These are phyloP conservation scores for Globisporangium acanthophoron DNA, from an alignment of 352 stramenopile genomes.

Conservation along the genomic window DNA sequence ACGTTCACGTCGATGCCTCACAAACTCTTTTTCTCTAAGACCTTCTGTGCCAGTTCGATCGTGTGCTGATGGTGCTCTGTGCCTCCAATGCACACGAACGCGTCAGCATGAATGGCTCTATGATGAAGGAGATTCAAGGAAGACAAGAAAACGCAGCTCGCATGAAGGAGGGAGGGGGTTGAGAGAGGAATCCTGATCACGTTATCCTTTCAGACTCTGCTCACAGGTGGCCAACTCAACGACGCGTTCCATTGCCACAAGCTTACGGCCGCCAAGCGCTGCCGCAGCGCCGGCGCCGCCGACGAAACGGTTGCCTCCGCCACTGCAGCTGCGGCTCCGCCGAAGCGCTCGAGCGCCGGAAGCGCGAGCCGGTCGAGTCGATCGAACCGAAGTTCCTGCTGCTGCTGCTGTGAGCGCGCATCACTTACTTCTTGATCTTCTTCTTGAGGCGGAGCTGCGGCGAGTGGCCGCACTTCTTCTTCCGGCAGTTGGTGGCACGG, in stretches of 20 bases:
- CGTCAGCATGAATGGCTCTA: no score
- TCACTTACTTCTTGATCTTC: slow-evolving; percentile 98
- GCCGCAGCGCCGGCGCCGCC: background rate
- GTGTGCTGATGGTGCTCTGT: no score
- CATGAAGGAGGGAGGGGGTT: background rate
- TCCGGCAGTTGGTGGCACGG: slow-evolving; percentile 99
- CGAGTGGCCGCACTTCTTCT: slow-evolving; percentile 99
- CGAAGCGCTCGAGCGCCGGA: background rate
- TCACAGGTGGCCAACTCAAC: slow-evolving; percentile 12
- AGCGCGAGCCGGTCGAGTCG: background rate
- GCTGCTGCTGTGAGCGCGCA: slow-evolving; percentile 1
- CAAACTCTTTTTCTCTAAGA: no score
- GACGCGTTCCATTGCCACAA: slow-evolving; percentile 12
- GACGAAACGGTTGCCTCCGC: background rate
- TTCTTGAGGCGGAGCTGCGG: slow-evolving; percentile 99
- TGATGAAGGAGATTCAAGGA: no score
- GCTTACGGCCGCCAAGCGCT: background rate
- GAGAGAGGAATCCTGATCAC: slow-evolving; percentile 12
- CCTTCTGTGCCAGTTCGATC: no score
- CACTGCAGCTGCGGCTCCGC: background rate
- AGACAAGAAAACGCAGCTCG: background rate
- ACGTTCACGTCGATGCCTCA: no score
- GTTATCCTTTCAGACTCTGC: slow-evolving; percentile 5
- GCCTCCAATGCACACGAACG: no score
- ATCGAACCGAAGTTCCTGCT: background rate